phyloP scores from a whole-genome alignment of 306 rosid genomes.

The Pyrus communis region DNA sequence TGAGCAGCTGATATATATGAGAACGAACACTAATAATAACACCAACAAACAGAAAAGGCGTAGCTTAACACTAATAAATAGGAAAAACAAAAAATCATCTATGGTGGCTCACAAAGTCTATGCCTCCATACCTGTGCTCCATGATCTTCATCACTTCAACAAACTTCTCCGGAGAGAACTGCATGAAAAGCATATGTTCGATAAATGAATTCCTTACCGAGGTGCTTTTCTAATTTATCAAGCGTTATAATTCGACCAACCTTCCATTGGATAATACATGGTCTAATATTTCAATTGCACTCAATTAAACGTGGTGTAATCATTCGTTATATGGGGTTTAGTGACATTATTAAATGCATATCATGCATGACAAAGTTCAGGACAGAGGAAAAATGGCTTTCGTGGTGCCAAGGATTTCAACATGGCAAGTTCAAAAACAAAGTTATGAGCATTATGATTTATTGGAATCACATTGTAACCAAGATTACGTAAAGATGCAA shows the following conservation, averaged over 20 bases:
- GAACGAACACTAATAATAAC: too few relatives aligned
- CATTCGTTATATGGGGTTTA: too few relatives aligned
- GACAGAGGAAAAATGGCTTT: too few relatives aligned
- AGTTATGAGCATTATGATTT: background rate
- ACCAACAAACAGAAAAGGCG: too few relatives aligned
- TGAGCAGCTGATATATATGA: too few relatives aligned
- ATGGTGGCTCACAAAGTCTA: constrained; percentile 82
- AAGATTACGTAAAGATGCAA: background rate
- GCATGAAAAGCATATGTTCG: constrained; percentile 20
- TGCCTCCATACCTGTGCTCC: constrained; percentile 93
- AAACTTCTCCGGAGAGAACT: constrained; percentile 75
- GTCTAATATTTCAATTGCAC: background rate
- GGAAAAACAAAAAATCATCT: too few relatives aligned
- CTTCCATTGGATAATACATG: background rate
- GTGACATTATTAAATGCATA: too few relatives aligned
- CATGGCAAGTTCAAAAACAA: background rate
- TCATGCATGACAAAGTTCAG: too few relatives aligned
- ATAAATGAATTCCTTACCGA: constrained; percentile 18
- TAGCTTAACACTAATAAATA: too few relatives aligned
- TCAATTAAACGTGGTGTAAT: background rate
- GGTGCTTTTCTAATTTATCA: too few relatives aligned
- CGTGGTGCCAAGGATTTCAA: background rate
- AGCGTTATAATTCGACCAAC: background rate
- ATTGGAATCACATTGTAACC: background rate
- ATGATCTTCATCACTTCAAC: constrained; percentile 77